A percentile compares a stretch with the other conserved stretches of the same genome.
Conservation (phyloP, 169 alveolate species). For the Condylostoma magnum region DNA sequence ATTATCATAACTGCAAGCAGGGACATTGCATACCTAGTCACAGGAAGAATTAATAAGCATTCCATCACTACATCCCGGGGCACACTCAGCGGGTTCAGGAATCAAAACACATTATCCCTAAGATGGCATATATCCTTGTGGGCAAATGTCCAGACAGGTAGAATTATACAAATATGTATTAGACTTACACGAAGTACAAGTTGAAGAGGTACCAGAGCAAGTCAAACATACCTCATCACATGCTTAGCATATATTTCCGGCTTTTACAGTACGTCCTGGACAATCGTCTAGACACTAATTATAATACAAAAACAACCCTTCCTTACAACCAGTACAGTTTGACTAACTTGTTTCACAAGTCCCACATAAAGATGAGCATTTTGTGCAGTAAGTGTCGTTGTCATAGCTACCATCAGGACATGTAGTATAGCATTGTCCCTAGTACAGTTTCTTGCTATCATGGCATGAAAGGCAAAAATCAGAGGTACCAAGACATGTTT, state of each 20-base stretch:
- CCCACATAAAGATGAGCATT: neutral
- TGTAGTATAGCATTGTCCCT: neutral
- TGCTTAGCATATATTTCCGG: conserved; percentile 3
- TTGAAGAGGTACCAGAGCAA: conserved; percentile 13
- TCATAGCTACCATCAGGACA: conserved; percentile 2
- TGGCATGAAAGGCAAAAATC: too few species aligned
- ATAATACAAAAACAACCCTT: neutral
- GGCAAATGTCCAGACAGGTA: conserved; percentile 2
- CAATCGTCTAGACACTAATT: neutral
- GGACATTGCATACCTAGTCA: neutral
- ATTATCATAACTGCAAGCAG: neutral
- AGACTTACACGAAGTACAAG: conserved; percentile 19
- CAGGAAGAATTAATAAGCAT: neutral
- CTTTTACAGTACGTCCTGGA: neutral
- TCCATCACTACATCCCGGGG: neutral
- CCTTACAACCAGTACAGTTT: neutral
- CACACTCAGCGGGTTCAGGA: too few species aligned
- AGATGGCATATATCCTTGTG: too few species aligned
- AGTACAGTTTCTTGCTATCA: too few species aligned
- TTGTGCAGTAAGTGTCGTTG: neutral
- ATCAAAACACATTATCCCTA: too few species aligned
- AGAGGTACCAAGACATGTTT: too few species aligned
- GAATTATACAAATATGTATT: neutral
- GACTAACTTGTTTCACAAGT: neutral
- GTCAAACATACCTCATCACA: neutral